These are phyloP conservation scores for Daldinia childiae DNA, from an alignment of 495 filamentous ascomycete species.

Conservation along the genomic window DNA sequence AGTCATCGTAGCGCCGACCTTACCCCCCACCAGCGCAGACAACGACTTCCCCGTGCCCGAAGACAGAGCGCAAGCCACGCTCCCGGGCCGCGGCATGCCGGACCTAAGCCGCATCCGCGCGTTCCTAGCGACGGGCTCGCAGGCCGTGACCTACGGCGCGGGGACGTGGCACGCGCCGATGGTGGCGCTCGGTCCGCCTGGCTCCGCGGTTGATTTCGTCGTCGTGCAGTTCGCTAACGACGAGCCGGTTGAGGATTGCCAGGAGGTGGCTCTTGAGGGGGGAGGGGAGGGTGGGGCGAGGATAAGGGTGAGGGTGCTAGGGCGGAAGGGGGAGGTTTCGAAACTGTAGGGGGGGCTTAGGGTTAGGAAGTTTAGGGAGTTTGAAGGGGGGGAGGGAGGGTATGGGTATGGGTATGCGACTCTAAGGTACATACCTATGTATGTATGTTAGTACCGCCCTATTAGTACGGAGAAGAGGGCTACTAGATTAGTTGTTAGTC, in stretches of 20 bases:
- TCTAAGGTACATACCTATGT: neutral
- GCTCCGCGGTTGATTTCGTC: slow-evolving; percentile 77
- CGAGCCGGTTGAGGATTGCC: slow-evolving; percentile 84
- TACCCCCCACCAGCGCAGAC: slow-evolving; percentile 49
- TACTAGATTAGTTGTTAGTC: neutral
- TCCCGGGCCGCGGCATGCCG: slow-evolving; percentile 71
- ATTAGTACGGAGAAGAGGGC: neutral
- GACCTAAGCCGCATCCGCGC: slow-evolving; percentile 76
- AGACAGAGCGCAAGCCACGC: slow-evolving; percentile 11
- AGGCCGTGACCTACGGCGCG: slow-evolving; percentile 89
- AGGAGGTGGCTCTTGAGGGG: slow-evolving; percentile 71
- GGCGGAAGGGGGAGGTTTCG: neutral
- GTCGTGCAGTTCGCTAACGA: slow-evolving; percentile 91
- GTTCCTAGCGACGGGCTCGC: slow-evolving; percentile 79
- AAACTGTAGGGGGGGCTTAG: slow-evolving; percentile 9
- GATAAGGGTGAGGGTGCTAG: slow-evolving; percentile 24
- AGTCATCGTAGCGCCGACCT: slow-evolving; percentile 89
- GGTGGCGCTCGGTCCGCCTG: slow-evolving; percentile 77
- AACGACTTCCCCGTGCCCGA: slow-evolving; percentile 50
- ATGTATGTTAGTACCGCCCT: neutral
- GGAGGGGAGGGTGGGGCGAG: slow-evolving; percentile 20
- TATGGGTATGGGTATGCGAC: neutral
- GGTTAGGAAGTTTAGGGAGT: no score
- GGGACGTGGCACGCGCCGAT: slow-evolving; percentile 99
- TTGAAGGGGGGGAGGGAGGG: neutral